Evolutionary conservation across 2,329 filamentous ascomycete species (phyloP).

Genomic region (Albophoma yamanashiensis): DNA sequence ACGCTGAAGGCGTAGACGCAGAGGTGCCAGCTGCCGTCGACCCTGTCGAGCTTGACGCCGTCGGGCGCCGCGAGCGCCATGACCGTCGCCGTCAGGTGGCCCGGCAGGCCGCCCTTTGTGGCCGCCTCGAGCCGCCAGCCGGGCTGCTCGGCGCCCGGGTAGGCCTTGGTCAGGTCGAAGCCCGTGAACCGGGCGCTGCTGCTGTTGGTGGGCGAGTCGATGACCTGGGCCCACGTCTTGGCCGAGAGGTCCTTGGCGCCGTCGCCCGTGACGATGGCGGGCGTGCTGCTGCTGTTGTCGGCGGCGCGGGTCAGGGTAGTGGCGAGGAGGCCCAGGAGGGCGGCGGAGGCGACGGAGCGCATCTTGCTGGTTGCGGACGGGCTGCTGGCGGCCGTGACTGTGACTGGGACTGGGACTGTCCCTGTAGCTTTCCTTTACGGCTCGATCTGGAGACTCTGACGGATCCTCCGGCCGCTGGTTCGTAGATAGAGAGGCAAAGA

Average conservation of each 20-base stretch:
- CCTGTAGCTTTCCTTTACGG: background rate
- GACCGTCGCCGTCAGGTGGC: background rate
- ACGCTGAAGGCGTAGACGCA: constrained; percentile 5
- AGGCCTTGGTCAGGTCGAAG: constrained; percentile 3
- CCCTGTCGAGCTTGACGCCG: background rate
- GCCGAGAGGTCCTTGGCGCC: constrained; percentile 1
- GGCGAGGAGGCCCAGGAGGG: constrained; percentile 1
- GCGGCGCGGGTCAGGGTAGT: background rate
- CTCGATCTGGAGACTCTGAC: background rate
- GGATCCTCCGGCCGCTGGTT: background rate
- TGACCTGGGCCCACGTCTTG: constrained; percentile 1
- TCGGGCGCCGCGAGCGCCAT: constrained; percentile 2
- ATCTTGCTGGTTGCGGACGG: background rate
- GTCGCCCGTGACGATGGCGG: constrained; percentile 1
- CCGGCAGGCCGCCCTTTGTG: background rate
- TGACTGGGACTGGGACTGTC: no score
- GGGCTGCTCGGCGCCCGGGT: constrained; percentile 1
- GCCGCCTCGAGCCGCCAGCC: constrained; percentile 3
- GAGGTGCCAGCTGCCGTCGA: constrained; percentile 6
- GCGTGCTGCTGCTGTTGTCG: background rate
- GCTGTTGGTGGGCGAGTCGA: constrained; percentile 1
- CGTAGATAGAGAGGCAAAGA: background rate
- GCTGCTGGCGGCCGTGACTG: background rate
- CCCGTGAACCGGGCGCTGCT: constrained; percentile 1
- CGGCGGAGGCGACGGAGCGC: background rate